phyloP scores from a whole-genome alignment of 495 filamentous ascomycete genomes.

The Cercophora sp. region DNA sequence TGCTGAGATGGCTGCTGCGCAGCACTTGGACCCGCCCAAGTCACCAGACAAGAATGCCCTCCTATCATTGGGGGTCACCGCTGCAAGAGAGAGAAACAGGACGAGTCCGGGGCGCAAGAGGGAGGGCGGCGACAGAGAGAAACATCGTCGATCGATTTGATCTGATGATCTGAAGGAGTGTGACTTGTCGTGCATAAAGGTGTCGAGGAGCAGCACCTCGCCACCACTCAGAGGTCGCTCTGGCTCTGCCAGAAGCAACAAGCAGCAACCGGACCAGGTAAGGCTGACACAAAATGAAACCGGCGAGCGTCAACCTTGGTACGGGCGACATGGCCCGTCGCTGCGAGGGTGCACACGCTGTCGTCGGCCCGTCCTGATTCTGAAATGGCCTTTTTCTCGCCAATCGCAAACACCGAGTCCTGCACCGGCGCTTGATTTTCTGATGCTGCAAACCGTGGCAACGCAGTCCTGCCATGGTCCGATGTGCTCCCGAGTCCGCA shows the following conservation, averaged over 20 bases:
- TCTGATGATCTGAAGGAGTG: conserved; percentile 13
- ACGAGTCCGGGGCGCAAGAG: no score
- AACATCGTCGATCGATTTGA: conserved; percentile 14
- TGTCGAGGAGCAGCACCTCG: background rate
- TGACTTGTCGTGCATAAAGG: conserved; percentile 12
- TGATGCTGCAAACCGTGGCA: background rate
- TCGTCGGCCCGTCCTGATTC: background rate
- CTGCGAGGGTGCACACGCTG: background rate
- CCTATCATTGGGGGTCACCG: no score
- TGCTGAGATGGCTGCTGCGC: no score
- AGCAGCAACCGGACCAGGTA: conserved; percentile 1
- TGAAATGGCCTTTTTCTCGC: background rate
- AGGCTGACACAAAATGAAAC: conserved; percentile 6
- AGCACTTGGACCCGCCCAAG: no score
- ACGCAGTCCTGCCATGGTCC: no score
- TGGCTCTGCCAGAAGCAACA: background rate
- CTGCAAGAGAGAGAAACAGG: no score
- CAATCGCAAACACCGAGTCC: background rate
- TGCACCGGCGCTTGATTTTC: background rate
- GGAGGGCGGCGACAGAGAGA: no score
- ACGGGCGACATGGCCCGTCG: background rate
- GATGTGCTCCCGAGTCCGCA: no score
- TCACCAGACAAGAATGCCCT: conserved; percentile 8
- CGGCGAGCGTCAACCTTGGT: background rate
- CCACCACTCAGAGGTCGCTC: background rate